A percentile compares a stretch with the other conserved stretches of the same genome.
These are phyloP conservation scores for Komagataella mondaviorum DNA, from an alignment of 805 yeast genomes.

Conservation along the genomic window DNA sequence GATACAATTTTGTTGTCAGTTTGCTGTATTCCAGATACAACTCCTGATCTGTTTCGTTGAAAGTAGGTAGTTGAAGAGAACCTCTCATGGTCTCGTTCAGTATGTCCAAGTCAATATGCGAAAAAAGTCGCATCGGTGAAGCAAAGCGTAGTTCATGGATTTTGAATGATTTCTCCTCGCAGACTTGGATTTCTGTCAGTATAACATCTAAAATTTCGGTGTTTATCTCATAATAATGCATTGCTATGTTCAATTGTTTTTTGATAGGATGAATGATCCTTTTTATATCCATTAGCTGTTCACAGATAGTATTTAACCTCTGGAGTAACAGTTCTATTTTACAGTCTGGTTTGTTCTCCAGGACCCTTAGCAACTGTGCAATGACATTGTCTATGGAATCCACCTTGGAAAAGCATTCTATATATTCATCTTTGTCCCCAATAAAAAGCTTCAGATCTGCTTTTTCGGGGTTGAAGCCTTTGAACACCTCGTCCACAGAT, in stretches of 20 bases:
- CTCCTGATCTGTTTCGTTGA: constrained; percentile 22
- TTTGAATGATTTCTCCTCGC: constrained; percentile 20
- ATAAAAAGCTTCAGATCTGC: constrained; percentile 1
- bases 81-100: constrained; percentile 15
- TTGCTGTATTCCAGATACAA: constrained; percentile 26
- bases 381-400: constrained; percentile 21
- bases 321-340: constrained; percentile 10
- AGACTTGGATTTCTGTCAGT: constrained; percentile 21
- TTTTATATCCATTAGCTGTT: constrained; percentile 13
- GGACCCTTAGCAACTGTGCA: constrained; percentile 18
- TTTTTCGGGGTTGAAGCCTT: constrained; percentile 1
- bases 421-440: constrained; percentile 1
- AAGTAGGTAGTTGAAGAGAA: constrained; percentile 21
- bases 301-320: constrained; percentile 18
- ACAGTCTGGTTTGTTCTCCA: constrained; percentile 17
- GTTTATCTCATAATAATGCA: constrained; percentile 30
- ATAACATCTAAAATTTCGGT: constrained; percentile 27
- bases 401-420: constrained; percentile 20
- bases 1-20: constrained; percentile 28
- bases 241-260: constrained; percentile 21
- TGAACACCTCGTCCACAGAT: constrained; percentile 7
- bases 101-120: constrained; percentile 20
- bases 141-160: constrained; percentile 23
- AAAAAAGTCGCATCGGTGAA: constrained; percentile 26
- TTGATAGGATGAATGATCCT: constrained; percentile 15